phyloP scores from a whole-genome alignment of 345 rosid genomes.

The Hibiscus mutabilis region DNA sequence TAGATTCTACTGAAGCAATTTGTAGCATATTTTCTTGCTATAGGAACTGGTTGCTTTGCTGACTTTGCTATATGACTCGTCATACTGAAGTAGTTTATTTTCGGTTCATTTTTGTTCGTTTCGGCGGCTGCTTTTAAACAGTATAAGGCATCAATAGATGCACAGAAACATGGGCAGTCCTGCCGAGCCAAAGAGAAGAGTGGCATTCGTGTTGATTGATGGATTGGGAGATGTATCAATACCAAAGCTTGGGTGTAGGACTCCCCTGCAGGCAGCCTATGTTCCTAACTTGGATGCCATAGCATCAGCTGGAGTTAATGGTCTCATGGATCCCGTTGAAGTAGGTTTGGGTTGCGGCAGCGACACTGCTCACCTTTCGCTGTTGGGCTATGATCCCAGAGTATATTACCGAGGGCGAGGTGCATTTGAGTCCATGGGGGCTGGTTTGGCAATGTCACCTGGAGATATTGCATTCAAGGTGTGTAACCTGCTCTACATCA shows the following conservation, averaged over 20 bases:
- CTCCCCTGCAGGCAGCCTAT: constrained; percentile 76
- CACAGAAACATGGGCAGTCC: too few relatives aligned
- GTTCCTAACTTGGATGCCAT: constrained; percentile 76
- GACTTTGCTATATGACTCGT: neutral
- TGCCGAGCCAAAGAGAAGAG: too few relatives aligned
- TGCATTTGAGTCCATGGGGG: constrained; percentile 97
- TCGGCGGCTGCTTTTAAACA: neutral
- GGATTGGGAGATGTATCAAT: too few relatives aligned
- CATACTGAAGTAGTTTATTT: constrained; percentile 1
- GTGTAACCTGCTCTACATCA: neutral
- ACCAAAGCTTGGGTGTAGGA: constrained; percentile 64
- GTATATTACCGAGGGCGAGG: constrained; percentile 91
- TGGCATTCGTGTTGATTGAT: too few relatives aligned
- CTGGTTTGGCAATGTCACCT: constrained; percentile 93
- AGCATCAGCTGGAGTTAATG: constrained; percentile 85
- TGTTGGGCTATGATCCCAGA: constrained; percentile 84
- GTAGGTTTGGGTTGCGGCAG: constrained; percentile 98
- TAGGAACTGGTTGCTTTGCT: neutral
- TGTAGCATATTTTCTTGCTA: neutral
- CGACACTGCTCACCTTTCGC: constrained; percentile 94
- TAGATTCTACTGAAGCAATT: neutral
- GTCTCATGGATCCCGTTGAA: constrained; percentile 98
- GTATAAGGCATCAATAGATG: neutral
- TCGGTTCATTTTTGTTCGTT: neutral
- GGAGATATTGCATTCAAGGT: constrained; percentile 69